Evolutionary conservation across 805 yeast genomes (phyloP), one percentile per base, ranked within the genome.

Genomic region (Spathaspora arborariae): DNA sequence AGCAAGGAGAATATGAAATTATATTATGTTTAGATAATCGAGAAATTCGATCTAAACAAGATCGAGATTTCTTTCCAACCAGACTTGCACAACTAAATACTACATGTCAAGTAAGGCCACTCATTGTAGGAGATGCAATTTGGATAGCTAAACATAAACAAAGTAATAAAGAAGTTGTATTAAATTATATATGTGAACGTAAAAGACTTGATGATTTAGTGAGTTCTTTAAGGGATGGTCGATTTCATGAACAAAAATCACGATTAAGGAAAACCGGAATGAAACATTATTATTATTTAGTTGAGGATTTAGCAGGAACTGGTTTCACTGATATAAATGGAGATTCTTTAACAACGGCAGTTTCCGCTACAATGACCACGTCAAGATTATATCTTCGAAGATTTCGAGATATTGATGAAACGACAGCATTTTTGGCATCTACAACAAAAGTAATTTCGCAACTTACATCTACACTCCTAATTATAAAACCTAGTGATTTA

Each of bases 181-280:
- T 94, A 15, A 86, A 92, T 60, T 83, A 80, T 51, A 85, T 94
- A n/a, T 76, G 92, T 40, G 99, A 94, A 67, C 74, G 99, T 34
- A 94, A 94, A 64, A 70, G 97, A 46, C 64, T 91, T 39, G 96
- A 88, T 59, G 99, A 94, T 71, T 75, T 94, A 56, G 85, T 85
- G 0, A 59, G 73, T 27, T 87, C 96, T 44, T 89, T 94, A 40
- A 76, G 78, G 49, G 99, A 94, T 64, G 96, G 96, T 2, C 68
- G 99, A 42, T 90, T 85, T 57, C 72, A 75, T 45, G 99, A 94
- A 60, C 99, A 94, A 60, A 91, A 92, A 59, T 67, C 75, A 15
- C 75, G 99, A 45, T 69, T 94, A 47, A 75, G 75, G 43, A 78
- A 83, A 60, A 78, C 94, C 0, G 89, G 87, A 0, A 68, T 91